These are phyloP conservation scores for Tuber microsphaerosporum DNA, from an alignment of 495 filamentous ascomycete genomes.

Conservation along the genomic window DNA sequence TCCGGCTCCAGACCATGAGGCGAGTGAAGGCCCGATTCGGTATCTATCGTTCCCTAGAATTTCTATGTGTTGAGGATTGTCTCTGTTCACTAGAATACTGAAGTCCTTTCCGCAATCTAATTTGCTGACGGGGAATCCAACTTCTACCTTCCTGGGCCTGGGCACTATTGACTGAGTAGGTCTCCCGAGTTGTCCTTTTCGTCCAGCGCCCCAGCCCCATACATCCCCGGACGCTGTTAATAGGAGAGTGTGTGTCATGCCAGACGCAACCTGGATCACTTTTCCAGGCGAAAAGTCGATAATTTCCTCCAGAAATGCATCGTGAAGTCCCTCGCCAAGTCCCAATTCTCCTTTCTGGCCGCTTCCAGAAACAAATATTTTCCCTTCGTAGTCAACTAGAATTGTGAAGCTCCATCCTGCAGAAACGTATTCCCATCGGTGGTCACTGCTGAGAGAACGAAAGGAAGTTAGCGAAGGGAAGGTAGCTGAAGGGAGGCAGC, in stretches of 20 bases:
- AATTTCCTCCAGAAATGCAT: constrained; percentile 43
- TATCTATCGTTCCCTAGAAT: constrained; percentile 49
- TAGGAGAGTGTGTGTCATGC: constrained; percentile 69
- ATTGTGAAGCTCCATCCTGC: constrained; percentile 72
- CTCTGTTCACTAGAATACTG: constrained; percentile 56
- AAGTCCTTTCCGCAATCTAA: constrained; percentile 77
- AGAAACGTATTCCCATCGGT: constrained; percentile 46
- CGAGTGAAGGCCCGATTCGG: constrained; percentile 40
- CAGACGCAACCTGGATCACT: constrained; percentile 56
- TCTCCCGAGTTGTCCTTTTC: constrained; percentile 75
- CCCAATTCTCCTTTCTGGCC: constrained; percentile 68
- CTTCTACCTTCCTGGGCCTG: constrained; percentile 55
- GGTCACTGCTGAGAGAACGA: constrained; percentile 18
- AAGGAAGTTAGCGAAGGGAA: constrained; percentile 33
- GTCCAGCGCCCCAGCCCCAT: constrained; percentile 79
- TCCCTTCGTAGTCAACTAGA: constrained; percentile 46
- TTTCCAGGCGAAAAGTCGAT: constrained; percentile 55
- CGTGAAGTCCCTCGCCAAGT: constrained; percentile 45
- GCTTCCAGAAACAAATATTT: constrained; percentile 57
- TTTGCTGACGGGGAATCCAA: constrained; percentile 51
- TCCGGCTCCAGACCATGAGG: constrained; percentile 54
- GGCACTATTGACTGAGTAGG: constrained; percentile 46
- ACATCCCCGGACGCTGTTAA: constrained; percentile 67
- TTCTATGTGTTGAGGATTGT: constrained; percentile 55
- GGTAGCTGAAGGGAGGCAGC: constrained; percentile 42